Conservation (phyloP, 495 filamentous ascomycete genomes). For the Talaromyces ruber region DNA sequence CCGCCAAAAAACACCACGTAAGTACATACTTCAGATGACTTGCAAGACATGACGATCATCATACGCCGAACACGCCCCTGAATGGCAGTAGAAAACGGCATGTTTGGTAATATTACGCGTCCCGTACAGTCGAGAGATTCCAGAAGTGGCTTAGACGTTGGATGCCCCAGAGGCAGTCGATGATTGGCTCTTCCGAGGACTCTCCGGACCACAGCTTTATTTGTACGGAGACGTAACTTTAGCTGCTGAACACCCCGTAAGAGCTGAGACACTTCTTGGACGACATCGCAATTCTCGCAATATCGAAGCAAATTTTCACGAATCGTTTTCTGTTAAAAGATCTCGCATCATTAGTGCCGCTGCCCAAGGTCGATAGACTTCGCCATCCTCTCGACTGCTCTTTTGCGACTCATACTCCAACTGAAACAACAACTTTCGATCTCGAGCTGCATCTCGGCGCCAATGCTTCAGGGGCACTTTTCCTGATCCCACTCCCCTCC, state of each 20-base stretch:
- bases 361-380: background rate
- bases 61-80: background rate
- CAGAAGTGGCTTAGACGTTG: background rate
- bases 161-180: background rate
- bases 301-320: background rate
- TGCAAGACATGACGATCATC: background rate
- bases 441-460: constrained; percentile 11
- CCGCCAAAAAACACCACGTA: background rate
- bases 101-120: background rate
- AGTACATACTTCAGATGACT: background rate
- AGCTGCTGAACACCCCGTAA: background rate
- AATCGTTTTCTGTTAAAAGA: background rate
- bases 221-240: background rate
- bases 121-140: background rate
- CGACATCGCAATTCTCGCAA: background rate
- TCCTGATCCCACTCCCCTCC: background rate
- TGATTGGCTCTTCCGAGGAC: background rate
- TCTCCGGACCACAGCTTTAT: background rate
- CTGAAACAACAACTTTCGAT: constrained; percentile 2
- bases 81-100: background rate
- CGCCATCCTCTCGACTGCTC: background rate
- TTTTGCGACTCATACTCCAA: background rate
- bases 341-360: background rate
- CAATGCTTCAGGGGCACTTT: constrained; percentile 38
- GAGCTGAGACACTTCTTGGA: background rate